Conservation (phyloP, 1,139 yeast genomes). For the Lodderomyces pseudojiufengensis region DNA sequence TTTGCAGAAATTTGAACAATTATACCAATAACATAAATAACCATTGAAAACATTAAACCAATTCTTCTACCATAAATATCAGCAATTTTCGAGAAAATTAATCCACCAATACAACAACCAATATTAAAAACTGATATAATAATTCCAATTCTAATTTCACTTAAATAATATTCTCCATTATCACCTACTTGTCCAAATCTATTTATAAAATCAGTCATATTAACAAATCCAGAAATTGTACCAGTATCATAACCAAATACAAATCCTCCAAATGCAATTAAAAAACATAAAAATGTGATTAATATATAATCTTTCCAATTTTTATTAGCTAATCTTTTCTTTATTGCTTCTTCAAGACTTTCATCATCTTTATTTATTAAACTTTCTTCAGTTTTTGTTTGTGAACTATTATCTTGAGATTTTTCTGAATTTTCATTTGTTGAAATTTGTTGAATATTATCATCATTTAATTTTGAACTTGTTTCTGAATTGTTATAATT, state of each 20-base stretch:
- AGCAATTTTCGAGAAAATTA: slow-evolving; percentile 50
- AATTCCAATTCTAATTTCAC: slow-evolving; percentile 49
- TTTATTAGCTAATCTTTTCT: slow-evolving; percentile 17
- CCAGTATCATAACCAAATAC: slow-evolving; percentile 74
- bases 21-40: slow-evolving; percentile 48
- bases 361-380: slow-evolving; percentile 1
- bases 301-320: slow-evolving; percentile 27
- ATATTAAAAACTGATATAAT: slow-evolving; percentile 62
- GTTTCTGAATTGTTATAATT: no score
- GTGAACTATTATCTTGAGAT: no score
- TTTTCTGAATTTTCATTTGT: not conserved
- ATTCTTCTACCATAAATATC: slow-evolving; percentile 53
- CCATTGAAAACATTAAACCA: slow-evolving; percentile 45
- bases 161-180: slow-evolving; percentile 28
- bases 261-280: slow-evolving; percentile 59
- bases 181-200: slow-evolving; percentile 41
- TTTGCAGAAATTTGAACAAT: slow-evolving; percentile 39
- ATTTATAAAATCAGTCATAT: slow-evolving; percentile 49
- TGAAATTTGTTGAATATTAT: not conserved
- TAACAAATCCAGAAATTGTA: slow-evolving; percentile 63
- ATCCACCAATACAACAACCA: slow-evolving; percentile 73
- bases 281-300: slow-evolving; percentile 34
- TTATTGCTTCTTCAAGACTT: slow-evolving; percentile 9
- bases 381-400: not conserved
- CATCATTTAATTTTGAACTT: no score